Base-by-base conservation (phyloP, 2,329 filamentous ascomycete species). In the Penicillium sp. region DNA sequence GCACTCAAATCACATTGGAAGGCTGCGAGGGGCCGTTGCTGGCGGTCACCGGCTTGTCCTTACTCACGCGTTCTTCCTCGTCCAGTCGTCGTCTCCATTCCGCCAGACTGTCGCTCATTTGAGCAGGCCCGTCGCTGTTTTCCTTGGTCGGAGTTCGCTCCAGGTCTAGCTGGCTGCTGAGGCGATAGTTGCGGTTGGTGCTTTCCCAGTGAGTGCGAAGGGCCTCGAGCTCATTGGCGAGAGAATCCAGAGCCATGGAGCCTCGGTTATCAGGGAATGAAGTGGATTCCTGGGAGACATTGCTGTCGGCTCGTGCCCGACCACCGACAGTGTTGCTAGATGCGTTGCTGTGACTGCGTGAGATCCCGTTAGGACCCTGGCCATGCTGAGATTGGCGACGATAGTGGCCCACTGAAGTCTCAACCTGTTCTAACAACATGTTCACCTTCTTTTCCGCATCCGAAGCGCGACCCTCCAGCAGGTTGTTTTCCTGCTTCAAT, bases 391-490 rank as follows among this genome's bases (percentile, higher is more conserved):
- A 84, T 62, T 85, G 91, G 33, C 94, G 89, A 49, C 94, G 89
- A 73, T 97, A 97, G 69, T 90, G 96, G 73, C 94, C 92, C 13
- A 99, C 94, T 3, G 91, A 96, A 33, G 86, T 85, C 72, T 96
- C 93, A 30, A 99, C 92, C 68, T 97, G 93, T 70, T 97, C 91
- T 10, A 99, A 85, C 43, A 99, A 84, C 65, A 96, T 83, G 26
- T 90, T 90, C 18, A 99, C 94, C 67, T 96, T 96, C 59, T 90
- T 86, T 75, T 99, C 94, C 1, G 94, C 94, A 69, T 97, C 93
- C 45, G 84, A 80, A 5, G 92, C 93, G 36, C 93, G 89, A 62
- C 85, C 85, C 70, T 97, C 92, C 3, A 99, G 84, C 29, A 87
- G 76, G 0, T 77, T 73, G 64, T 97, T 96, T 72, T 97, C 92